phyloP scores from a whole-genome alignment of 306 rosid genomes.

The Prunus dulcis region DNA sequence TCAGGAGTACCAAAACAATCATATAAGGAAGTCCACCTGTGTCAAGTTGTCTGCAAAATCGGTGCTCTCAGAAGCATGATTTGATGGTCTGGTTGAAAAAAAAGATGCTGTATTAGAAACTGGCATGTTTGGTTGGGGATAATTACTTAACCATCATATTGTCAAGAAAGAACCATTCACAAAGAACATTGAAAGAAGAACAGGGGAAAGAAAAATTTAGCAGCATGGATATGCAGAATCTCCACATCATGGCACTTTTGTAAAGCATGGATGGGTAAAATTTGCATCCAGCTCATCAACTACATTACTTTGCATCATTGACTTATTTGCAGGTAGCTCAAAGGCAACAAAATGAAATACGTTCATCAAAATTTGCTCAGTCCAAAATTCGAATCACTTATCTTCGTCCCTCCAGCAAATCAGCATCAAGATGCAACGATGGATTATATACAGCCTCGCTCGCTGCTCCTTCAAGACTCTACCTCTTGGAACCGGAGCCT shows the following conservation, averaged over 20 bases:
- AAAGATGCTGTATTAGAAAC: constrained; percentile 2
- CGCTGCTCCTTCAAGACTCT: constrained; percentile 34
- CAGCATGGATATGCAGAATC: constrained; percentile 1
- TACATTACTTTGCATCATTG: not conserved
- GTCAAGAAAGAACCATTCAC: constrained; percentile 1
- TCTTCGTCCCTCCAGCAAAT: constrained; percentile 43
- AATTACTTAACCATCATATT: not conserved
- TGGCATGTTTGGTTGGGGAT: not conserved
- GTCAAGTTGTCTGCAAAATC: not conserved
- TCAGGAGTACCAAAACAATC: not conserved
- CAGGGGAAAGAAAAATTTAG: not conserved
- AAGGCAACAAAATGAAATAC: constrained; percentile 3
- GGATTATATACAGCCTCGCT: constrained; percentile 44
- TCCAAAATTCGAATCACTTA: constrained; percentile 12
- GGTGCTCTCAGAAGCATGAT: not conserved
- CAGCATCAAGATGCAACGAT: constrained; percentile 37
- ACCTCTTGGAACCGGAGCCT: constrained; percentile 19
- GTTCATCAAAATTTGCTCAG: not conserved
- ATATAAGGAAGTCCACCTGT: not conserved
- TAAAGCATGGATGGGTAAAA: not conserved
- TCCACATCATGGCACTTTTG: not conserved
- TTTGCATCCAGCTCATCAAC: not conserved
- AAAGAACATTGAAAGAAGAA: not conserved
- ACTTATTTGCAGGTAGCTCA: constrained; percentile 5
- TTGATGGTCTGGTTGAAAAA: not conserved